A percentile compares a stretch with the other conserved stretches of the same genome.
Conservation (phyloP, 1,139 yeast genomes). For the Geotrichum fermentans region DNA sequence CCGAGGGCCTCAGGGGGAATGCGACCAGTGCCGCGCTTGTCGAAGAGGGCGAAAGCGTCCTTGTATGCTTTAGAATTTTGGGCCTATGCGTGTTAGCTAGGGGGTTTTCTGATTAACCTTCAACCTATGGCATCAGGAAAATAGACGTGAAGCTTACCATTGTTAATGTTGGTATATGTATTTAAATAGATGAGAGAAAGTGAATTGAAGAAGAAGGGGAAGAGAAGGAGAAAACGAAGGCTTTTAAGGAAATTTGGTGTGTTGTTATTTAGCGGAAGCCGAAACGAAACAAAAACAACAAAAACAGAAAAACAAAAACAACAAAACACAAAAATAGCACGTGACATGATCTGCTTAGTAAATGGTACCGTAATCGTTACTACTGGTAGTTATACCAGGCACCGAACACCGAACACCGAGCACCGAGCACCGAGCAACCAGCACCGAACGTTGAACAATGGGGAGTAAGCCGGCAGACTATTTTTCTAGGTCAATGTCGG, state of each 20-base stretch:
- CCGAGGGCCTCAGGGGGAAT: conserved; percentile 87
- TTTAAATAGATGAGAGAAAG: neutral
- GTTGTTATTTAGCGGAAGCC: neutral
- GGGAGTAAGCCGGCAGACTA: too few species aligned
- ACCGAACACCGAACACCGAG: too few species aligned
- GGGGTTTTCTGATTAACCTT: neutral
- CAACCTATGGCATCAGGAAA: neutral
- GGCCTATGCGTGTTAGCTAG: conserved; percentile 3
- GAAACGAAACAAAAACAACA: conserved; percentile 5
- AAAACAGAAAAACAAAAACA: conserved; percentile 2
- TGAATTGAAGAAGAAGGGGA: neutral
- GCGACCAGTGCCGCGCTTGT: conserved; percentile 91
- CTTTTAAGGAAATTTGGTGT: neutral
- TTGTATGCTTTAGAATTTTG: conserved; percentile 62
- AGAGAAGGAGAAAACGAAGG: neutral
- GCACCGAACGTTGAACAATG: too few species aligned
- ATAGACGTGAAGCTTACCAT: neutral
- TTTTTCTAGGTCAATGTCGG: conserved; percentile 31
- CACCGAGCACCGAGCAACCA: too few species aligned
- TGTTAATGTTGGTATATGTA: neutral
- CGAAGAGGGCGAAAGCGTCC: conserved; percentile 96
- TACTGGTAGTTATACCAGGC: too few species aligned
- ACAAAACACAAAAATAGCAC: neutral
- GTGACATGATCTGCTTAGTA: too few species aligned
- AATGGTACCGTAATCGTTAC: too few species aligned